Base-by-base conservation (phyloP, 495 filamentous ascomycete genomes). In the Sphaerosporella brunnea region DNA sequence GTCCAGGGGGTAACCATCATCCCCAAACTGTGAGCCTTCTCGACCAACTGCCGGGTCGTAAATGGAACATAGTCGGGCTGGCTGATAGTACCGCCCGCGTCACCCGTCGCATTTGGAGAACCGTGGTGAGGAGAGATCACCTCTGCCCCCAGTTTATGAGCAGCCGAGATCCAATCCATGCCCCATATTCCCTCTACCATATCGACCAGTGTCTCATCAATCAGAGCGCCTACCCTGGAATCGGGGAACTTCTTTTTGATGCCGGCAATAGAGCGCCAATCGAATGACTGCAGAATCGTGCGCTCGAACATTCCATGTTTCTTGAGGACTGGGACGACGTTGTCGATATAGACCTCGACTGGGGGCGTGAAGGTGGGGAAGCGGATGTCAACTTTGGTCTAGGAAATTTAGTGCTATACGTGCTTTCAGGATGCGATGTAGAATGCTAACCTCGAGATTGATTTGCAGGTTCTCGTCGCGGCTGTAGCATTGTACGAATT, bases 371-470 rank as follows among this genome's bases (percentile, higher is more conserved):
- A 15, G 25, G 20, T 51, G 4, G 23, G 35, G 11, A 50, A 25
- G 8, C 32, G 32, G 11, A 44, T 26, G 23, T 46, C 40, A 30
- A 51, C 19, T 30, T 51, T 51, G 9, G 49, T 51, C 37, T 46
- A 35, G 5, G 15, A 37, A 7, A 5, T 9, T 7, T 24, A 19
- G 10, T 7, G 18, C n/a, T n/a, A n/a, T n/a, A n/a, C n/a, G n/a
- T n/a, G n/a, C n/a, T n/a, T n/a, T n/a, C n/a, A n/a, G n/a, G n/a
- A n/a, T n/a, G n/a, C n/a, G n/a, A n/a, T n/a, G n/a, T n/a, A n/a
- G n/a, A n/a, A n/a, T n/a, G n/a, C n/a, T n/a, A n/a, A 25, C 36
- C 23, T 53, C 46, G 39, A 48, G 37, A 24, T 54, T 48, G 32
- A 47, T 34, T 4, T 25, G 18, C 23, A 50, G 20, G 19, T 53